A percentile compares a stretch with the other conserved stretches of the same genome.
Conservation (phyloP, 768 basidiomycete genomes). For the Hypholoma sublateritium region DNA sequence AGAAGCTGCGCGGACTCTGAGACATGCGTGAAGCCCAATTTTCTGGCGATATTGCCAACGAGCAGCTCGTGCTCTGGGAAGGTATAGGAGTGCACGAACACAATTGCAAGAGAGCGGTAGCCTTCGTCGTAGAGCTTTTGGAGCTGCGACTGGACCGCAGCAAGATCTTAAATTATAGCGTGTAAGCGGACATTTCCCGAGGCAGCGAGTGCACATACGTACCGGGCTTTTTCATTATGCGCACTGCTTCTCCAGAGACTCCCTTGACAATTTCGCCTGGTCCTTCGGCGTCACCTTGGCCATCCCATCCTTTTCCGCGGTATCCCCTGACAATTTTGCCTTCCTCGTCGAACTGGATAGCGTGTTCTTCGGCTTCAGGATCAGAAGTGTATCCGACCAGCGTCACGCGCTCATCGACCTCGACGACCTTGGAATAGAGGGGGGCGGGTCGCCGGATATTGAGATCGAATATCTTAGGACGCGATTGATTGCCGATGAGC, state of each 20-base stretch:
- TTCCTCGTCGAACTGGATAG: slow-evolving; percentile 71
- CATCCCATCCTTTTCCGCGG: slow-evolving; percentile 78
- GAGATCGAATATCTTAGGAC: slow-evolving; percentile 93
- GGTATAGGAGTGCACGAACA: slow-evolving; percentile 90
- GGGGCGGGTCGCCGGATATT: slow-evolving; percentile 79
- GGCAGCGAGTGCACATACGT: slow-evolving; percentile 5
- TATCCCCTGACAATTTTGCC: slow-evolving; percentile 70
- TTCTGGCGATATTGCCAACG: slow-evolving; percentile 71
- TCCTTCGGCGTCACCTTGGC: slow-evolving; percentile 66
- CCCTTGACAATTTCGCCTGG: slow-evolving; percentile 81
- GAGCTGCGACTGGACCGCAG: slow-evolving; percentile 57
- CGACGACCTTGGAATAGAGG: slow-evolving; percentile 75
- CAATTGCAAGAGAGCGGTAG: slow-evolving; percentile 86
- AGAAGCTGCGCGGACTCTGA: slow-evolving; percentile 86
- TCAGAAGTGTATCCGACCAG: slow-evolving; percentile 93
- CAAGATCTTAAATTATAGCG: slow-evolving; percentile 40
- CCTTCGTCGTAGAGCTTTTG: slow-evolving; percentile 75
- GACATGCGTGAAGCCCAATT: slow-evolving; percentile 86
- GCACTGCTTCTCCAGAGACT: slow-evolving; percentile 86
- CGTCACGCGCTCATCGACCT: slow-evolving; percentile 89
- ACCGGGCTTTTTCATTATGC: slow-evolving; percentile 78
- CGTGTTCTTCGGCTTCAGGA: slow-evolving; percentile 74
- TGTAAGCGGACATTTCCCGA: background rate
- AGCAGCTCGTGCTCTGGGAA: slow-evolving; percentile 82
- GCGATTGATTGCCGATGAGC: slow-evolving; percentile 91